Evolutionary conservation across 2,329 filamentous ascomycete genomes (phyloP), one percentile per base, ranked within the genome.

Genomic region (Aquanectria penicillioides): DNA sequence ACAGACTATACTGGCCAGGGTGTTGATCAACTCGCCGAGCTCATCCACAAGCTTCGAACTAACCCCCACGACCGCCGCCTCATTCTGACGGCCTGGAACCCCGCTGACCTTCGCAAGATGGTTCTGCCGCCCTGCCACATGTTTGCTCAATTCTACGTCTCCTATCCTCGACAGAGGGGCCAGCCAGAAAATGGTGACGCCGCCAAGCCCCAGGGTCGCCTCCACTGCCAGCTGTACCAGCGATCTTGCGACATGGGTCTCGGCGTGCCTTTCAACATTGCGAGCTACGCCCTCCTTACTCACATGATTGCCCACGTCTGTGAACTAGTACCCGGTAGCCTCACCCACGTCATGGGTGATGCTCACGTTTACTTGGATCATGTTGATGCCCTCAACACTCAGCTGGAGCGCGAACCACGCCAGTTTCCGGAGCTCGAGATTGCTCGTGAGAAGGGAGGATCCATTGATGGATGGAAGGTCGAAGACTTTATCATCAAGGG

Each of bases 191-290:
- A 50, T 10, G 61, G 69, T 3, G 71, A 72, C 28, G 73, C 76
- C 43, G 66, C 71, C 25, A 81, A 81, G 64, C 73, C 74, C 9
- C 85, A 86, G 71, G 94, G 93, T 3, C 86, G 89, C 40, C 80
- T 99, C 17, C 90, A 95, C 73, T 97, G 93, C 69, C 87, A 96
- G 69, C 79, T 99, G 4, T 99, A 99, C 77, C 95, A 99, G 79
- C 85, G 95, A 5, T 93, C 89, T 6, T 97, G 94, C 78, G 95
- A 99, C 74, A 97, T 98, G 92, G 95, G 95, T 0, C 87, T 99
- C 1, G 95, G 94, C 7, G 93, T 98, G 18, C 95, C 95, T 1
- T 99, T 99, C 81, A 99, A 99, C 75, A 98, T 99, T 70, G 95
- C 94, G 1, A 92, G 87, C 64, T 99, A 99, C 78, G 93, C 95